Evolutionary conservation across 306 rosid genomes (phyloP), one percentile per base, ranked within the genome.

Genomic region (Inga oerstediana): DNA sequence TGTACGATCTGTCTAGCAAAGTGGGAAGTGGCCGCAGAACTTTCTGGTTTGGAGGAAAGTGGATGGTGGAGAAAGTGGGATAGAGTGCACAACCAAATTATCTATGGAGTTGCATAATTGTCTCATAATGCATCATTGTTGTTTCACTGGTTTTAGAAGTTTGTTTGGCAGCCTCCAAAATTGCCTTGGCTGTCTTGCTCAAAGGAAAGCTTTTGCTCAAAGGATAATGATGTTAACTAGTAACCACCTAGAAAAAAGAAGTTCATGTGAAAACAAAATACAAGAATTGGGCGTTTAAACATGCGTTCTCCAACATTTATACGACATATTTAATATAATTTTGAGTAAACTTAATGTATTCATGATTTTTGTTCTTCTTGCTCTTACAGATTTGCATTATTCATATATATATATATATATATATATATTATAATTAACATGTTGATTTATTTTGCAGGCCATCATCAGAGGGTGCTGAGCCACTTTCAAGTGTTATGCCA

Each of bases 401-500:
- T 11, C 13, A 35, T 35, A 35, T 4, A 35, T 35, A 27, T 27
- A 27, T 27, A 27, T 27, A 4, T 35, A 5, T 35, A 5, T 35
- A 5, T 37, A 5, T 37, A n/a, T 24, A 24, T 39, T 39, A 10
- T 66, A 62, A 62, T 72, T 82, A 77, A n/a, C 77, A 37, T 58
- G 83, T 14, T 80, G 64, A 76, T 80, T 77, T 71, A 76, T 83
- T 82, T 85, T 84, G 83, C 89, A 96, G 99, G 91, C 81, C 90
- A 19, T 44, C 91, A 39, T 46, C 91, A 41, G 97, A 90, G 48
- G 91, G 87, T 86, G 83, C 83, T 61, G 88, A 80, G 51, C 85
- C 97, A 52, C 91, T 96, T 81, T 96, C 99, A 58, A 39, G 74
- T 10, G 1, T 89, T 11, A 11, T 90, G 84, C 99, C 99, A 76